These are phyloP conservation scores for Xylaria sp. DNA, from an alignment of 2,329 filamentous ascomycete species.

Conservation along the genomic window DNA sequence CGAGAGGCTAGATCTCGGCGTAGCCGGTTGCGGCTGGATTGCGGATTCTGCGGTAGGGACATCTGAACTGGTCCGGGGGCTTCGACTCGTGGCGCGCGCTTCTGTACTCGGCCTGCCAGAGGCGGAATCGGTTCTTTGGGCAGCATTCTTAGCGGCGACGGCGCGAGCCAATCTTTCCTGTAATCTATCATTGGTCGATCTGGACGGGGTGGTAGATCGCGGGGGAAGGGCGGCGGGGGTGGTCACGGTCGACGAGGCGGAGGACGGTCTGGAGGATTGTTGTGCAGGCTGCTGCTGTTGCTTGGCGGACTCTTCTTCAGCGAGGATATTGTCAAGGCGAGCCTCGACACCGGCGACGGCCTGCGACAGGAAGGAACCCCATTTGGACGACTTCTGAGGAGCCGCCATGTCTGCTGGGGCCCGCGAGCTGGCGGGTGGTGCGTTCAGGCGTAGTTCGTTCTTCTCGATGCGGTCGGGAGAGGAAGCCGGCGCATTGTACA, in stretches of 20 bases:
- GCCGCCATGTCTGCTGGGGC: conserved; percentile 46
- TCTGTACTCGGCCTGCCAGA: conserved; percentile 45
- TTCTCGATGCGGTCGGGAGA: conserved; percentile 11
- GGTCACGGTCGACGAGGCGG: conserved; percentile 31
- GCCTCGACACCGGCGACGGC: conserved; percentile 94
- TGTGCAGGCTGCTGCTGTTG: conserved; percentile 40
- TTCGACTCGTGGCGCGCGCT: conserved; percentile 38
- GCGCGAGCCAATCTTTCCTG: conserved; percentile 90
- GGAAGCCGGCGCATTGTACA: conserved; percentile 28
- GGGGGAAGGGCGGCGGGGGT: conserved; percentile 32
- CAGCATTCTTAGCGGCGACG: conserved; percentile 71
- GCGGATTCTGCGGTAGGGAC: conserved; percentile 23
- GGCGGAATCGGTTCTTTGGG: conserved; percentile 48
- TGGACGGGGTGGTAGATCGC: conserved; percentile 50
- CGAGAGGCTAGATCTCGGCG: conserved; percentile 26
- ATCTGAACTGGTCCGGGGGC: conserved; percentile 48
- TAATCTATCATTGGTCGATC: conserved; percentile 76
- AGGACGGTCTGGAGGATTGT: conserved; percentile 40
- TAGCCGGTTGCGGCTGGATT: conserved; percentile 7
- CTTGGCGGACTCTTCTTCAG: conserved; percentile 67
- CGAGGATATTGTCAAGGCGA: conserved; percentile 85
- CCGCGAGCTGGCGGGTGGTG: conserved; percentile 8
- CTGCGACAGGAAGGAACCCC: conserved; percentile 82
- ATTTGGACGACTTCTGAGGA: conserved; percentile 62
- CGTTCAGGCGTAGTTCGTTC: conserved; percentile 9